Percentiles rank a stretch among this genome's conserved stretches.
Evolutionary conservation across 176 grass and related monocot species (phyloP).

Genomic region (Stipa capillata): DNA sequence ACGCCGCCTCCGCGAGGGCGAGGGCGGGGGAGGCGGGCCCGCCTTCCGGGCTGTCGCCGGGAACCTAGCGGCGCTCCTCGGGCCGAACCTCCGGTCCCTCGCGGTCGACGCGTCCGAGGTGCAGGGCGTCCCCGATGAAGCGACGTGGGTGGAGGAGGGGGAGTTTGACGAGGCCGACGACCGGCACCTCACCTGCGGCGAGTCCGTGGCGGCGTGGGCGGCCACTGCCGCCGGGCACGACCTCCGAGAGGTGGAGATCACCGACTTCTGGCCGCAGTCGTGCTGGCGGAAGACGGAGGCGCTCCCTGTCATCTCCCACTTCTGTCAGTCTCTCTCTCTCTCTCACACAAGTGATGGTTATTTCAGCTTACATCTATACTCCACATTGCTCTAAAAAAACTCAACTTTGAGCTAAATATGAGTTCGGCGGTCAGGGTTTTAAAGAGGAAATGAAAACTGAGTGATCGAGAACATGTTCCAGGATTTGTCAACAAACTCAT

Average conservation of each 20-base stretch:
- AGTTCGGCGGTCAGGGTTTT: neutral
- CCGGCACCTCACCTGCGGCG: constrained; percentile 42
- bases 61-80: constrained; percentile 41
- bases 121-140: neutral
- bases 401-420: neutral
- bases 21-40: neutral
- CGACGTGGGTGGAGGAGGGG: constrained; percentile 33
- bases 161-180: constrained; percentile 42
- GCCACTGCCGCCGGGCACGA: constrained; percentile 13
- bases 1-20: constrained; percentile 21
- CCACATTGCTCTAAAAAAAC: too few relatives aligned
- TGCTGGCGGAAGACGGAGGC: constrained; percentile 61
- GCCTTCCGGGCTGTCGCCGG: constrained; percentile 26
- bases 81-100: constrained; percentile 27
- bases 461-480: neutral
- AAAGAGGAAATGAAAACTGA: neutral
- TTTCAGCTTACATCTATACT: neutral
- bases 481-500: neutral
- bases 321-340: constrained; percentile 32
- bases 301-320: constrained; percentile 41
- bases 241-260: constrained; percentile 40
- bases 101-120: constrained; percentile 31
- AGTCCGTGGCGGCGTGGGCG: constrained; percentile 37
- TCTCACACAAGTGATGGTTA: neutral
- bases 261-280: constrained; percentile 55